phyloP scores from a whole-genome alignment of 805 yeast genomes.

The Ogataea neopini region DNA sequence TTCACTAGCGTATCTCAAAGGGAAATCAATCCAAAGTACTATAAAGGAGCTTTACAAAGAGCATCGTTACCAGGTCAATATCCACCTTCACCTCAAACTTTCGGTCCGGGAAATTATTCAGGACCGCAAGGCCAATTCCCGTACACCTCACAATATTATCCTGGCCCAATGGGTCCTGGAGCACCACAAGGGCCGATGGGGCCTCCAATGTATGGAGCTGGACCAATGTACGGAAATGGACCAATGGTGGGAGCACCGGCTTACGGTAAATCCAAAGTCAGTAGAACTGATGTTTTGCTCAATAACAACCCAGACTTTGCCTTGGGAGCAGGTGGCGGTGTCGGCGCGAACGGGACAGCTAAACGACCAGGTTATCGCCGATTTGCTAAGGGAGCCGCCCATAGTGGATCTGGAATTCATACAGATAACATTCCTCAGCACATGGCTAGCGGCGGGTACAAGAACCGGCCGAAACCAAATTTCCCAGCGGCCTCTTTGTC shows the following conservation, averaged over 20 bases:
- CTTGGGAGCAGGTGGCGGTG: conserved; percentile 17
- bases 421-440: conserved; percentile 22
- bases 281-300: conserved; percentile 44
- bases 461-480: conserved; percentile 31
- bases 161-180: conserved; percentile 9
- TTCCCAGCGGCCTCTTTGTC: conserved; percentile 43
- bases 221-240: conserved; percentile 7
- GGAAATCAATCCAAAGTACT: conserved; percentile 63
- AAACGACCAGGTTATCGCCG: conserved; percentile 26
- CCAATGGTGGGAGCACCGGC: background rate
- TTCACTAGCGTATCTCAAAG: conserved; percentile 81
- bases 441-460: conserved; percentile 22
- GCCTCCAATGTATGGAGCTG: conserved; percentile 23
- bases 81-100: conserved; percentile 16
- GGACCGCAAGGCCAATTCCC: conserved; percentile 22
- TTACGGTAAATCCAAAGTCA: conserved; percentile 16
- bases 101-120: conserved; percentile 1
- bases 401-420: conserved; percentile 12
- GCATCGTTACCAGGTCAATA: conserved; percentile 25
- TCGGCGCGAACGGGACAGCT: background rate
- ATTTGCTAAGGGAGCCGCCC: conserved; percentile 19
- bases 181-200: conserved; percentile 16
- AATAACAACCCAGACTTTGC: conserved; percentile 52
- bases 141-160: conserved; percentile 25
- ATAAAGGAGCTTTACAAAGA: conserved; percentile 36